Evolutionary conservation across 331 rosid species (phyloP).

Genomic region (Quercus phellos): DNA sequence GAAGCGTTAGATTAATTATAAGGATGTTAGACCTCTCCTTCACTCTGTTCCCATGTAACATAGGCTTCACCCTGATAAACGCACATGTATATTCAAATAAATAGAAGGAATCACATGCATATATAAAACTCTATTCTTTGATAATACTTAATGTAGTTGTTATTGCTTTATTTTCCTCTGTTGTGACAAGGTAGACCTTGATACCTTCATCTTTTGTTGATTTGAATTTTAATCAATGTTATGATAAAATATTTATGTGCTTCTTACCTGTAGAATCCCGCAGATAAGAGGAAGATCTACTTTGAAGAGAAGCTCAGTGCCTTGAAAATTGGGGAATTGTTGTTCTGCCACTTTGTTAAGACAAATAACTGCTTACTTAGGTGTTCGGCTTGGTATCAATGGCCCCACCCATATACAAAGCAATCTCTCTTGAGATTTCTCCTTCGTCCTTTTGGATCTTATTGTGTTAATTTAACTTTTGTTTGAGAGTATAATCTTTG

Average conservation of each 20-base stretch:
- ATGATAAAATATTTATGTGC: neutral
- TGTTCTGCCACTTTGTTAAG: constrained; percentile 34
- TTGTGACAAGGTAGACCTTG: neutral
- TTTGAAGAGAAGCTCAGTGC: constrained; percentile 41
- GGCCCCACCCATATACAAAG: neutral
- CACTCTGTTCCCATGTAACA: neutral
- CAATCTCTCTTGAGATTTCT: neutral
- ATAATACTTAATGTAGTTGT: neutral
- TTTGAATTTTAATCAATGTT: neutral
- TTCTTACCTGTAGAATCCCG: constrained; percentile 29
- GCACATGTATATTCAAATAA: neutral
- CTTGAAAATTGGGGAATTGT: constrained; percentile 33
- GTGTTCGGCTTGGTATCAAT: neutral
- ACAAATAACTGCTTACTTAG: constrained; percentile 12
- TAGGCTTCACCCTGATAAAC: neutral
- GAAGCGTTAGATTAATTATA: too few relatives aligned
- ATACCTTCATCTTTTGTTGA: neutral
- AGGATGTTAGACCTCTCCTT: too few relatives aligned
- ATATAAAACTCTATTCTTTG: too few relatives aligned
- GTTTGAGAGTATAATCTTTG: neutral
- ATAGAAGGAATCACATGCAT: neutral
- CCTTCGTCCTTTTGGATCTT: neutral
- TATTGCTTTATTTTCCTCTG: neutral
- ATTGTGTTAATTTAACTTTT: neutral
- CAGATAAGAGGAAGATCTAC: constrained; percentile 39